Evolutionary conservation across 2,329 filamentous ascomycete genomes (phyloP).

Genomic region (Geosmithia morbida): DNA sequence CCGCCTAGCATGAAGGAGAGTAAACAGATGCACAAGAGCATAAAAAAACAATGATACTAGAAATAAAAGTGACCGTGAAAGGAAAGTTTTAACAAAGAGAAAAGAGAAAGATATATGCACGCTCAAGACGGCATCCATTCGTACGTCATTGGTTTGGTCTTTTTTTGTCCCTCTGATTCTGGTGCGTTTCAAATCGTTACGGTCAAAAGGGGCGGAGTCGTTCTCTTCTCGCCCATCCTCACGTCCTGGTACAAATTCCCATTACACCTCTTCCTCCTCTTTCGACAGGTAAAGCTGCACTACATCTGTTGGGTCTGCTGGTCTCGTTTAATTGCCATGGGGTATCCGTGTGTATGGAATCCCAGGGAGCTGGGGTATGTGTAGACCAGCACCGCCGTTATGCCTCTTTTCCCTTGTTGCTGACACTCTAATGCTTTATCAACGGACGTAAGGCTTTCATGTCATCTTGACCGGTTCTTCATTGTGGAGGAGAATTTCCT

Average conservation of each 20-base stretch:
- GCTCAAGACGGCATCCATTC: conserved; percentile 4
- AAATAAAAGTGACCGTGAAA: neutral
- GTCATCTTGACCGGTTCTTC: neutral
- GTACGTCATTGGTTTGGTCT: neutral
- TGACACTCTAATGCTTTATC: no score
- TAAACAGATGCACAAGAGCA: neutral
- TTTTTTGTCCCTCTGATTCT: neutral
- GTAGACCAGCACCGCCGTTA: no score
- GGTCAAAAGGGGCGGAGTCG: neutral
- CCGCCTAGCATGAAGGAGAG: neutral
- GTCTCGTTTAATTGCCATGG: neutral
- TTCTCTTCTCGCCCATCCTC: neutral
- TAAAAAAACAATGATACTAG: neutral
- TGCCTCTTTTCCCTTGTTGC: no score
- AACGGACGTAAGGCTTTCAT: neutral
- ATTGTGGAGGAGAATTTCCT: no score
- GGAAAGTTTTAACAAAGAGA: no score
- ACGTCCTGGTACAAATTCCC: neutral
- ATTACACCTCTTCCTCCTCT: neutral
- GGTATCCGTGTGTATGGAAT: neutral
- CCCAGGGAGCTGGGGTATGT: no score
- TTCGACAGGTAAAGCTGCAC: neutral
- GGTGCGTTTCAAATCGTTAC: neutral
- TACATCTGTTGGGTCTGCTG: neutral
- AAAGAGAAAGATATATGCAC: conserved; percentile 2